These are phyloP conservation scores for Xylaria acuta DNA, from an alignment of 495 filamentous ascomycete species.

Conservation along the genomic window DNA sequence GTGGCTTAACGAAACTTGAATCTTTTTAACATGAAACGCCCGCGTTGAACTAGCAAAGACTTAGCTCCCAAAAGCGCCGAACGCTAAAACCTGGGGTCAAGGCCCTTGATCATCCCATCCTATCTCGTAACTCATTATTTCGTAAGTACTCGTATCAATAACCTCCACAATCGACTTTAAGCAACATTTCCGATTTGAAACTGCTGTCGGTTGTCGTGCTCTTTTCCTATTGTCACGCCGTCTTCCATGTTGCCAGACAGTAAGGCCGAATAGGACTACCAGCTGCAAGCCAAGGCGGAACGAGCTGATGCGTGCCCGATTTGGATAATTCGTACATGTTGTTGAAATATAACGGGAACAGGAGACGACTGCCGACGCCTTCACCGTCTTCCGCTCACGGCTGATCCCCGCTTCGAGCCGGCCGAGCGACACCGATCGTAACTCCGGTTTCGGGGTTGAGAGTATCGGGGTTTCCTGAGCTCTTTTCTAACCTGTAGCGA, in stretches of 20 bases:
- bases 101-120: not conserved
- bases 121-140: conserved; percentile 9
- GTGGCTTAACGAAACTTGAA: not conserved
- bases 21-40: not conserved
- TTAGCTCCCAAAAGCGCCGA: not conserved
- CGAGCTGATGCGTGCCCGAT: not conserved
- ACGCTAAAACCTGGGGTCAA: not conserved
- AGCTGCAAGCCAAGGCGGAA: not conserved
- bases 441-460: not conserved
- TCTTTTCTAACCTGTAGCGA: not conserved
- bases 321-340: not conserved
- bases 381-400: not conserved
- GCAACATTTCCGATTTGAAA: not conserved
- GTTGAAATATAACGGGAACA: too few relatives aligned
- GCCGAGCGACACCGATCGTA: not conserved
- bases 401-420: not conserved
- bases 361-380: not conserved
- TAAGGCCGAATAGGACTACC: not conserved
- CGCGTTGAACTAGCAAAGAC: too few relatives aligned
- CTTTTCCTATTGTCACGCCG: not conserved
- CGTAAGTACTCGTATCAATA: not conserved
- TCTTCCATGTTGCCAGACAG: not conserved
- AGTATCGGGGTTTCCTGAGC: not conserved
- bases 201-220: not conserved
- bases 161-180: not conserved